Evolutionary conservation across 1,284 basidiomycete genomes (phyloP).

Genomic region (Boletellus sp.): DNA sequence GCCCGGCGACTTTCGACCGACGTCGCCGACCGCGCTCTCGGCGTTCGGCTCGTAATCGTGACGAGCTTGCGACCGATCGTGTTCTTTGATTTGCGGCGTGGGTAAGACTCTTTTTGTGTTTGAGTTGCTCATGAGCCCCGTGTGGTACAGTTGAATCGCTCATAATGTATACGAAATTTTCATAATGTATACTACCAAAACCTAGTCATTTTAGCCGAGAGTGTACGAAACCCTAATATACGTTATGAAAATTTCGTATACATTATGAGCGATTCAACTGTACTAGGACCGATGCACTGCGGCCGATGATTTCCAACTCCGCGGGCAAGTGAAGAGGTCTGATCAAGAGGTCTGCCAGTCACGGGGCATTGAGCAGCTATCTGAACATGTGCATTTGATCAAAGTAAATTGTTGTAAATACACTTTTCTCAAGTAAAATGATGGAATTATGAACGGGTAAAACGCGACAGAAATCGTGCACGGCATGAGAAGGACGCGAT

Average conservation of each 20-base stretch:
- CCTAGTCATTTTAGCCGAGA: no score
- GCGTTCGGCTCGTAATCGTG: constrained; percentile 11
- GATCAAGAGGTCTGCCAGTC: no score
- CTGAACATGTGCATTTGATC: no score
- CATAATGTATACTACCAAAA: no score
- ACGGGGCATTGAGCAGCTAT: no score
- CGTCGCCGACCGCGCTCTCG: constrained; percentile 7
- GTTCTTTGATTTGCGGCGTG: constrained; percentile 11
- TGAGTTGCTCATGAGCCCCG: not conserved
- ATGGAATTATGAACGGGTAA: not conserved
- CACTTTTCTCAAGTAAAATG: not conserved
- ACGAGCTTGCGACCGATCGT: constrained; percentile 2
- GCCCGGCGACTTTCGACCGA: constrained; percentile 14
- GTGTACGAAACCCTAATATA: no score
- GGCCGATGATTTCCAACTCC: not conserved
- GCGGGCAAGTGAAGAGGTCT: not conserved
- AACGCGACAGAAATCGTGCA: constrained; percentile 1
- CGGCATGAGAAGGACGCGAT: constrained; percentile 1
- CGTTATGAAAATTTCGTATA: no score
- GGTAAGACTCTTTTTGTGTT: constrained; percentile 7
- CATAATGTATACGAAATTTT: no score
- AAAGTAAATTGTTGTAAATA: no score
- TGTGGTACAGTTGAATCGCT: no score
- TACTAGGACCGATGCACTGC: no score
- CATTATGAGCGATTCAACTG: no score